Conservation (phyloP, 1,284 basidiomycete species). For the Gomphus sp. region DNA sequence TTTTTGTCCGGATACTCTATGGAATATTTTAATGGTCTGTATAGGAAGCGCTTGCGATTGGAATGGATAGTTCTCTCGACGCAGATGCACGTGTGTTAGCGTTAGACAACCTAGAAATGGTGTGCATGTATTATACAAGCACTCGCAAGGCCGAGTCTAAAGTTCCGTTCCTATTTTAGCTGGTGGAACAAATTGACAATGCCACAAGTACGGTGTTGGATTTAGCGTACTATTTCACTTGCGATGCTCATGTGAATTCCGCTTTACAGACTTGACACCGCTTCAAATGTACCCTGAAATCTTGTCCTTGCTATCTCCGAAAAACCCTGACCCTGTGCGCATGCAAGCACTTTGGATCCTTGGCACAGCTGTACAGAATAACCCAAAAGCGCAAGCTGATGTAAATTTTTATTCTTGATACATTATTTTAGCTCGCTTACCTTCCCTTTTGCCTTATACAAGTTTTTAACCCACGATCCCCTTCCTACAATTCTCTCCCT, state of each 20-base stretch:
- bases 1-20: not conserved
- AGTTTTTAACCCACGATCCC: conserved; percentile 72
- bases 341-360: conserved; percentile 82
- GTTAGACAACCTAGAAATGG: conserved; percentile 95
- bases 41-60: conserved; percentile 63
- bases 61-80: conserved; percentile 49
- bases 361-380: conserved; percentile 94
- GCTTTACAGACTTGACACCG: conserved; percentile 61
- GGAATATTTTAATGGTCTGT: not conserved
- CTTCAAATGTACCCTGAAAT: conserved; percentile 85
- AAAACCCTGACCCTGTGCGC: conserved; percentile 53
- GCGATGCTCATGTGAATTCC: not conserved
- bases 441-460: conserved; percentile 3
- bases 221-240: not conserved
- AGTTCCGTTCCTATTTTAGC: conserved; percentile 33
- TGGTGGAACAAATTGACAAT: conserved; percentile 93
- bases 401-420: conserved; percentile 37
- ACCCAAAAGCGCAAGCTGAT: conserved; percentile 80
- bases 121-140: conserved; percentile 23
- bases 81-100: conserved; percentile 71
- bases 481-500: conserved; percentile 58
- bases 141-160: not conserved
- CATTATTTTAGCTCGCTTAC: conserved; percentile 1
- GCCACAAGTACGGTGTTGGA: conserved; percentile 62
- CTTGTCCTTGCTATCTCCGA: conserved; percentile 48